Percentiles rank a stretch among this genome's conserved stretches.
These are phyloP conservation scores for Aspergillus nidulans DNA, from an alignment of 495 filamentous ascomycete genomes.

Conservation along the genomic window DNA sequence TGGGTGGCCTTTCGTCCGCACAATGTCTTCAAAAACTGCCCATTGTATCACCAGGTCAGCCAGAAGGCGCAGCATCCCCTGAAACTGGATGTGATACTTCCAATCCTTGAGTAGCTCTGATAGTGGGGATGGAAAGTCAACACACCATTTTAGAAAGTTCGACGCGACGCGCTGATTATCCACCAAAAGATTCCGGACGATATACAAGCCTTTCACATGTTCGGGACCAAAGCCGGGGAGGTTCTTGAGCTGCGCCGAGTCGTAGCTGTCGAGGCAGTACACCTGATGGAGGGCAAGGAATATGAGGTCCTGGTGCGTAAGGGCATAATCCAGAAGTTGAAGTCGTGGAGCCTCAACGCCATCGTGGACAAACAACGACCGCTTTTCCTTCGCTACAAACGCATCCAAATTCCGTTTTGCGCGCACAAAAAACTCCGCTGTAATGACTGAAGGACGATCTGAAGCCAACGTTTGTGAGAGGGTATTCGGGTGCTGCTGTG, in stretches of 20 bases:
- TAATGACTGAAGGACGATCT: background rate
- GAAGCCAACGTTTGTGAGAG: background rate
- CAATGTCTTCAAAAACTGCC: constrained; percentile 19
- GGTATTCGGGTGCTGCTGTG: background rate
- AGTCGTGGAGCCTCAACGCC: constrained; percentile 49
- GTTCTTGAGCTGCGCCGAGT: constrained; percentile 14
- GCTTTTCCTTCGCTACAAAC: background rate
- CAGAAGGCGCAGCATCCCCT: constrained; percentile 29
- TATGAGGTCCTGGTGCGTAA: constrained; percentile 49
- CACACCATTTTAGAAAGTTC: constrained; percentile 47
- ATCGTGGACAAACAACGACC: constrained; percentile 13
- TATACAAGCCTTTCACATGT: constrained; percentile 24
- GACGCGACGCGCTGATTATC: constrained; percentile 30
- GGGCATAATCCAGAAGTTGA: constrained; percentile 54
- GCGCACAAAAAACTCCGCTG: constrained; percentile 15
- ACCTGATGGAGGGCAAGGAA: constrained; percentile 67
- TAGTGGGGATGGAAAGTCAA: constrained; percentile 45
- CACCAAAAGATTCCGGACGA: constrained; percentile 31
- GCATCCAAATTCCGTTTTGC: constrained; percentile 10
- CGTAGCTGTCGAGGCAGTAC: constrained; percentile 50
- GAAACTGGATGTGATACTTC: background rate
- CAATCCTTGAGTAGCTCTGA: constrained; percentile 15
- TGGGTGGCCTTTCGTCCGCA: constrained; percentile 46
- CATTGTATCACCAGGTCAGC: constrained; percentile 30
- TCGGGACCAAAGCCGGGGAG: constrained; percentile 13